Conservation (phyloP, 345 rosid genomes). For the Corchorus capsularis region DNA sequence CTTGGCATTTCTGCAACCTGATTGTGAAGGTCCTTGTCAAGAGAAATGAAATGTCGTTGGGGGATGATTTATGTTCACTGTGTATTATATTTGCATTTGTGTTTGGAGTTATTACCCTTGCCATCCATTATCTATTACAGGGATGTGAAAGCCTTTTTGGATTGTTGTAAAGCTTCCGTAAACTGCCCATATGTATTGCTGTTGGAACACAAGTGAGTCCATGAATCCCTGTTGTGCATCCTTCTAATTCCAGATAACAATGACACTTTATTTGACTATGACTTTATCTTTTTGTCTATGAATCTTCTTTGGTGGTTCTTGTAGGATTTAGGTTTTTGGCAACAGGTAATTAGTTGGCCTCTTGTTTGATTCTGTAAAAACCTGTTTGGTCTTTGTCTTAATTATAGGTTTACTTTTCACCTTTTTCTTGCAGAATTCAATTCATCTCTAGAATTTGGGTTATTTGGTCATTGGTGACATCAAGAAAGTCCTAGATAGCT, state of each 20-base stretch:
- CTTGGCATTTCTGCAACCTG: background rate
- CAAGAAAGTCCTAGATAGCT: background rate
- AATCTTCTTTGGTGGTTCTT: background rate
- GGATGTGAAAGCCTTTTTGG: background rate
- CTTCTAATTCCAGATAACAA: background rate
- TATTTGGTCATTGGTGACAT: slow-evolving; percentile 14
- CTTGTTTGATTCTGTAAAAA: background rate
- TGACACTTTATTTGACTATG: background rate
- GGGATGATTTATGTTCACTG: background rate
- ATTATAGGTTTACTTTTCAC: background rate
- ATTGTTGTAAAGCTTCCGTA: background rate
- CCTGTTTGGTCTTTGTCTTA: background rate
- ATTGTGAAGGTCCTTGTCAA: background rate
- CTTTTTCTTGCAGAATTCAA: slow-evolving; percentile 2
- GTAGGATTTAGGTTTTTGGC: background rate
- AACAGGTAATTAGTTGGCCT: background rate
- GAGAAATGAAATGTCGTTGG: background rate
- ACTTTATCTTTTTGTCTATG: background rate
- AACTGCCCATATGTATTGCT: background rate
- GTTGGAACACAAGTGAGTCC: background rate
- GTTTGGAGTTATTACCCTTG: background rate
- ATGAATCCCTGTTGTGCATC: background rate
- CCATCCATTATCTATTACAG: background rate
- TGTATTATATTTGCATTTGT: background rate
- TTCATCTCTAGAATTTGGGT: background rate